Percentiles rank a stretch among this genome's conserved stretches.
Evolutionary conservation across 768 basidiomycete species (phyloP).

Genomic region (Tubosaeta brunneosetosa): DNA sequence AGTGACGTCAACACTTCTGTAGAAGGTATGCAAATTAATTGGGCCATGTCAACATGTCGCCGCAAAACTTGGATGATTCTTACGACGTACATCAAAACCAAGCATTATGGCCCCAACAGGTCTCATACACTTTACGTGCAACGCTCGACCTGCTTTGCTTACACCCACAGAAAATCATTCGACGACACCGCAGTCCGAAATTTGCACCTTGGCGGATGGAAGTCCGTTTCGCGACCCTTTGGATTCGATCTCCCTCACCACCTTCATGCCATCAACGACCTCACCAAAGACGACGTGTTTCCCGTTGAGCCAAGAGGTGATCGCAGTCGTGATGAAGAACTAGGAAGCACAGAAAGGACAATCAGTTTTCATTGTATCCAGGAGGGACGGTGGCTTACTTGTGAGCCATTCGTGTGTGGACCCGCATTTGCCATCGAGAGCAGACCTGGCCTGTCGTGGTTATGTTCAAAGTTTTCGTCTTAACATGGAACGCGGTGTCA

Average conservation of each 20-base stretch:
- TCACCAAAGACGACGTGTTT: conserved; percentile 48
- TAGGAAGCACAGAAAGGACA: conserved; percentile 12
- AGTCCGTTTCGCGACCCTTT: conserved; percentile 25
- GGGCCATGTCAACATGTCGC: too few species aligned
- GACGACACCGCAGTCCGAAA: conserved; percentile 52
- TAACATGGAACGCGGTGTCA: background rate
- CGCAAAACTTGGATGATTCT: background rate
- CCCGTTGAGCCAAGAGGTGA: conserved; percentile 56
- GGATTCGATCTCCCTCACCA: conserved; percentile 39
- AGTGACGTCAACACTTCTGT: too few species aligned
- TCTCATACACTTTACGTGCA: background rate
- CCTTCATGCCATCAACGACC: conserved; percentile 40
- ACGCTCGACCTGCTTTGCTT: background rate
- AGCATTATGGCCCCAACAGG: conserved; percentile 7
- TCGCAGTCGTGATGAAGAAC: conserved; percentile 76
- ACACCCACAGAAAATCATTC: conserved; percentile 15
- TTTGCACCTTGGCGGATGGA: conserved; percentile 40
- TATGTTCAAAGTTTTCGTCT: conserved; percentile 70
- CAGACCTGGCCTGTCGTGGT: conserved; percentile 59
- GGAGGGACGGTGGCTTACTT: conserved; percentile 35
- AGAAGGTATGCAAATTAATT: too few species aligned
- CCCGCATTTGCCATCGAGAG: conserved; percentile 91
- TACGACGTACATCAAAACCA: background rate
- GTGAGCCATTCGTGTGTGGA: conserved; percentile 74
- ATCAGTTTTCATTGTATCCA: background rate